Conservation (phyloP, 139 green algal species). For the Spirogloea muscicola region DNA sequence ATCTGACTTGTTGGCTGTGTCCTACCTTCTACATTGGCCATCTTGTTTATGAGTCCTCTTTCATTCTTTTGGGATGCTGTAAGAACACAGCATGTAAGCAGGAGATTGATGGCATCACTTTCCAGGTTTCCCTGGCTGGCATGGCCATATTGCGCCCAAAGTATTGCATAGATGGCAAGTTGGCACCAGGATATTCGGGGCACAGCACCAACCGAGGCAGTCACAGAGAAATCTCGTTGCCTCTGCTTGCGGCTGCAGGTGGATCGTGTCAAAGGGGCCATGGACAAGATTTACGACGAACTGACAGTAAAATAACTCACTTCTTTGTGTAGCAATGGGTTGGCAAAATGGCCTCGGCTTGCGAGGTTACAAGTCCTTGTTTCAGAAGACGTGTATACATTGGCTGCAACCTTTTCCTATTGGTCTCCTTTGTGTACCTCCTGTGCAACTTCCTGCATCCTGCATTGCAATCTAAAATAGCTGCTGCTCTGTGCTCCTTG, state of each 20-base stretch:
- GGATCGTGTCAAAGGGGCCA: constrained; percentile 15
- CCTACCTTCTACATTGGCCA: background rate
- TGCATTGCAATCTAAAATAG: background rate
- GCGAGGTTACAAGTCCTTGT: background rate
- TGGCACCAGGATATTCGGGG: too few relatives aligned
- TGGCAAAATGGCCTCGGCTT: too few relatives aligned
- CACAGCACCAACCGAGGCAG: background rate
- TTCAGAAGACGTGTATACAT: background rate
- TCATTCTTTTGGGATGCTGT: background rate
- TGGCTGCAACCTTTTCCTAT: background rate
- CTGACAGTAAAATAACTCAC: constrained; percentile 14
- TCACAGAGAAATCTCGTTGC: background rate
- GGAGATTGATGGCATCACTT: background rate
- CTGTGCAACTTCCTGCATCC: background rate
- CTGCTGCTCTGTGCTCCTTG: background rate
- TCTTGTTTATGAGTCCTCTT: background rate
- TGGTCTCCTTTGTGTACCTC: background rate
- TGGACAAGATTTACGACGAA: constrained; percentile 19
- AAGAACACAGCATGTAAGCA: background rate
- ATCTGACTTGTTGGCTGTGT: background rate
- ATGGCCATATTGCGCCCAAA: background rate
- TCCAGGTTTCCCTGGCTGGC: background rate
- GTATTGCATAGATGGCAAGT: too few relatives aligned
- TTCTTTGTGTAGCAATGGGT: too few relatives aligned
- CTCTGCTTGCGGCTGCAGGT: constrained; percentile 1